These are phyloP conservation scores for Paspalum vaginatum DNA, from an alignment of 176 grass and related monocot genomes.

Conservation along the genomic window DNA sequence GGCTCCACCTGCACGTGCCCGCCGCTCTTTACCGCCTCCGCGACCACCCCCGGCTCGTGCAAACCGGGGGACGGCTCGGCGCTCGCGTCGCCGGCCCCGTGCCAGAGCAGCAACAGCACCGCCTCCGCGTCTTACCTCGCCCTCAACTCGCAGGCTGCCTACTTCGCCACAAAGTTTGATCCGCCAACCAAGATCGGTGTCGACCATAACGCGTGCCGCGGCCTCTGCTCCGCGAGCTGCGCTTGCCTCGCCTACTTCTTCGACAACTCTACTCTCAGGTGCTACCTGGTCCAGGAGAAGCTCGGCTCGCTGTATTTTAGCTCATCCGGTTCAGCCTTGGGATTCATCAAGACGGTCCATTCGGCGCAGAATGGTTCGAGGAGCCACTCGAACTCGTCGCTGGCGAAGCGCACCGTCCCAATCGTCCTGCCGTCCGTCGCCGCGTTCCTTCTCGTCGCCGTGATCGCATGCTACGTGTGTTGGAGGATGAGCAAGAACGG, in stretches of 20 bases:
- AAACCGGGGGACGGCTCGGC: conserved; percentile 63
- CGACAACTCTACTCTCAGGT: conserved; percentile 52
- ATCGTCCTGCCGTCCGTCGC: conserved; percentile 67
- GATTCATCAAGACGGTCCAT: conserved; percentile 63
- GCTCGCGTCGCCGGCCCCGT: conserved; percentile 52
- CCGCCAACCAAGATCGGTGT: conserved; percentile 40
- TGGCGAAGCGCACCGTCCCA: conserved; percentile 30
- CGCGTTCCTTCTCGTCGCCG: conserved; percentile 42
- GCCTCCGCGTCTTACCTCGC: conserved; percentile 46
- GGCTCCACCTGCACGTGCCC: conserved; percentile 67
- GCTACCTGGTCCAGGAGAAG: conserved; percentile 59
- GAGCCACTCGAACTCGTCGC: neutral
- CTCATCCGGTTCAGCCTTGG: conserved; percentile 26
- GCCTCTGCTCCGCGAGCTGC: conserved; percentile 70
- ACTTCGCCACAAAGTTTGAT: conserved; percentile 70
- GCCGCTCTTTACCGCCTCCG: conserved; percentile 41
- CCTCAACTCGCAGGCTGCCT: conserved; percentile 43
- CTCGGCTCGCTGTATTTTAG: conserved; percentile 62
- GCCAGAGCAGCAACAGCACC: conserved; percentile 22
- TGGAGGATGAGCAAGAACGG: conserved; percentile 31
- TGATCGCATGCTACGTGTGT: conserved; percentile 25
- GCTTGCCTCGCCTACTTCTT: conserved; percentile 74
- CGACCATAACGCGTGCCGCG: conserved; percentile 43
- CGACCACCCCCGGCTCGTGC: conserved; percentile 37
- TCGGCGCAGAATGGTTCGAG: neutral